These are phyloP conservation scores for Albatrellus sp. DNA, from an alignment of 1,284 basidiomycete genomes.

Conservation along the genomic window DNA sequence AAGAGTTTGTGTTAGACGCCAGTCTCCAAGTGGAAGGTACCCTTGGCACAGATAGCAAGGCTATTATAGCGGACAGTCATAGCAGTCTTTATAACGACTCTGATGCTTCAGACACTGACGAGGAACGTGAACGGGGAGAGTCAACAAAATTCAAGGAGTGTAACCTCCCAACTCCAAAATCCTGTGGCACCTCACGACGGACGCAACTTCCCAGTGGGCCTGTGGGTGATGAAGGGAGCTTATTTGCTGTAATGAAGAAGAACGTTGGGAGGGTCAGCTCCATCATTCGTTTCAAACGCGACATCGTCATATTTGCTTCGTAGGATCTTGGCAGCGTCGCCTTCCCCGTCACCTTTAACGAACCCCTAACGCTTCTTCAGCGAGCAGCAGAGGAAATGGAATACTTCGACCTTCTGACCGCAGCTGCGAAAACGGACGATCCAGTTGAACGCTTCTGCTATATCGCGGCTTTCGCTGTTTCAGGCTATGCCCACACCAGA, in stretches of 20 bases:
- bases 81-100: constrained; percentile 27
- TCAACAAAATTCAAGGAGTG: constrained; percentile 2
- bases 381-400: constrained; percentile 76
- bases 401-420: constrained; percentile 58
- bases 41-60: constrained; percentile 25
- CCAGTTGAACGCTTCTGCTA: constrained; percentile 63
- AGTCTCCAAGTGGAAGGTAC: constrained; percentile 30
- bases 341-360: constrained; percentile 82
- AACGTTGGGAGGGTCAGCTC: constrained; percentile 70
- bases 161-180: constrained; percentile 14
- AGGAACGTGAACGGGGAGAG: constrained; percentile 6
- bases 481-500: constrained; percentile 72
- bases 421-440: constrained; percentile 53
- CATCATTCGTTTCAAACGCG: neutral
- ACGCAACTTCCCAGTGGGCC: constrained; percentile 52
- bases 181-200: constrained; percentile 30
- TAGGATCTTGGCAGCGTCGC: constrained; percentile 80
- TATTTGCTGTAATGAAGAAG: constrained; percentile 82
- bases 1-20: constrained; percentile 57
- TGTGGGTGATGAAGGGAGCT: constrained; percentile 76
- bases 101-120: constrained; percentile 31
- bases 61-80: constrained; percentile 22
- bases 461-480: constrained; percentile 77
- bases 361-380: constrained; percentile 76
- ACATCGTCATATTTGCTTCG: neutral